These are phyloP conservation scores for Clarireedia hainanense DNA, from an alignment of 2,329 filamentous ascomycete genomes.

Conservation along the genomic window DNA sequence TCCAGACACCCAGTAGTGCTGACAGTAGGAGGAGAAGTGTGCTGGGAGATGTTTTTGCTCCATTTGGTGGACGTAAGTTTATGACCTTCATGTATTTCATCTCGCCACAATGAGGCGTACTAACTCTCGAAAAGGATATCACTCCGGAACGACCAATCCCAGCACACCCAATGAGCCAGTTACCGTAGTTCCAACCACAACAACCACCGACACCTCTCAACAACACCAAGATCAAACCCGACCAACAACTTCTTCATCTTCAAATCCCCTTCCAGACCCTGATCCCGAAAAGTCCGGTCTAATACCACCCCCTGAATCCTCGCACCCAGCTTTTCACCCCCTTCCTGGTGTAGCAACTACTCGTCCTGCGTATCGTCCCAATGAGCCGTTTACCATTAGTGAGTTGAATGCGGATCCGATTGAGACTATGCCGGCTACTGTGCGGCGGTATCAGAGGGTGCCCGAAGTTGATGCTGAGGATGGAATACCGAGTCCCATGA, in stretches of 20 bases:
- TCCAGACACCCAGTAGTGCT: not conserved
- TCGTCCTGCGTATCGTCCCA: not conserved
- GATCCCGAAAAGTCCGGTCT: constrained; percentile 4
- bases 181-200: not conserved
- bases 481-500: not conserved
- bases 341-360: not conserved
- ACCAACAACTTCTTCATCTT: too few relatives aligned
- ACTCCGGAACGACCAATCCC: not conserved
- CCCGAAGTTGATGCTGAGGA: not conserved
- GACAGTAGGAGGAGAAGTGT: not conserved
- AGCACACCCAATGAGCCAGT: not conserved
- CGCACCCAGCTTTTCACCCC: constrained; percentile 1
- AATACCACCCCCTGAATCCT: not conserved
- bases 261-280: not conserved
- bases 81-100: not conserved
- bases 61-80: constrained; percentile 4
- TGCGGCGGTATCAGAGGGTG: not conserved
- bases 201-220: not conserved
- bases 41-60: not conserved
- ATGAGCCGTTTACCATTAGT: not conserved
- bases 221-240: not conserved
- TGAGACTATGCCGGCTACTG: not conserved
- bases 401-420: not conserved
- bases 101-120: not conserved
- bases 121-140: not conserved